phyloP scores from a whole-genome alignment of 495 filamentous ascomycete genomes.

The Astrocystis sublimbata region DNA sequence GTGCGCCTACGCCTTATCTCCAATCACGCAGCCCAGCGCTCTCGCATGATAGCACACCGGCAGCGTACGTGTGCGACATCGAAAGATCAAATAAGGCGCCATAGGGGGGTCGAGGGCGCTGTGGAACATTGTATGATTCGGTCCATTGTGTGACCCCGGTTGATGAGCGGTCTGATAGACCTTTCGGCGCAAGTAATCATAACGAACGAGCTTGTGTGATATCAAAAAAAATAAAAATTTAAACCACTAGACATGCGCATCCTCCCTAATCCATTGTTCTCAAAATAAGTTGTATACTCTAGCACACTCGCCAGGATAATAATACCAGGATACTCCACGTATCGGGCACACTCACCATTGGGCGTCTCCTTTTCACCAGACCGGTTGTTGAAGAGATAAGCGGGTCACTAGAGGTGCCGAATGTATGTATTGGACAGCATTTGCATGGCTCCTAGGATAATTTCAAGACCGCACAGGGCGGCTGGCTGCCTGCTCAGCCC shows the following conservation, averaged over 20 bases:
- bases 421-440: neutral
- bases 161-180: neutral
- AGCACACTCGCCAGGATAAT: neutral
- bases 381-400: neutral
- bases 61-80: neutral
- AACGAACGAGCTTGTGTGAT: neutral
- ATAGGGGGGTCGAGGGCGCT: neutral
- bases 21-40: neutral
- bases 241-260: too few species aligned
- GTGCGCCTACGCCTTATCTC: neutral
- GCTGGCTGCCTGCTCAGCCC: slow-evolving; percentile 10
- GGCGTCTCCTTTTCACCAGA: neutral
- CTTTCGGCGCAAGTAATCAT: neutral
- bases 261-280: neutral
- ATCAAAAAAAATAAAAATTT: too few species aligned
- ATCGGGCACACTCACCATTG: neutral
- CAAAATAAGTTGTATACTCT: neutral
- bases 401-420: slow-evolving; percentile 1
- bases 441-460: neutral
- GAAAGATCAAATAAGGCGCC: neutral
- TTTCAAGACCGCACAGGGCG: neutral
- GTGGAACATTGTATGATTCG: slow-evolving; percentile 1
- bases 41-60: neutral
- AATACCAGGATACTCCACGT: neutral
- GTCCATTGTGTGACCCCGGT: neutral